Evolutionary conservation across 1,284 basidiomycete species (phyloP), one percentile per base, ranked within the genome.

Genomic region (Leccinum ponderosum): DNA sequence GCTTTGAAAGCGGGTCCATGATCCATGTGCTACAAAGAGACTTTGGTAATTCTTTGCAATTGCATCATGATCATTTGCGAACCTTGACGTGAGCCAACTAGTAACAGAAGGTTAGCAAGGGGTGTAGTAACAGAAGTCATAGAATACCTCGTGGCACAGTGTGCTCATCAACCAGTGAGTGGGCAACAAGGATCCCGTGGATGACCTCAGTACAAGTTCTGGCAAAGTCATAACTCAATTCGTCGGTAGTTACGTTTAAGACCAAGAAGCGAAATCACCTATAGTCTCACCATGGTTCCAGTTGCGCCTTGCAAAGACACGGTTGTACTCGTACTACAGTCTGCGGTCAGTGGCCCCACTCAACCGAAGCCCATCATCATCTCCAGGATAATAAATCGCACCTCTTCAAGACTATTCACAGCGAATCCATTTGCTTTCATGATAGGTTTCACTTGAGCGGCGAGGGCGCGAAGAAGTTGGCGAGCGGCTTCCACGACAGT

Each of bases 41-140:
- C 29, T 33, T 3, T 17, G 58, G 59, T 55, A 20, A 60, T 52
- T 62, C 8, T 9, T 11, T 22, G 20, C 22, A 2, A 44, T 29
- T 47, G 53, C 8, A 60, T 50, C 17, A 55, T 29, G 25, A 58
- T 15, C 33, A 6, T 50, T 44, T 27, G 12, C 75, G 51, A 71
- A 87, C 90, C 81, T 89, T 87, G 63, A 90, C 90, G 70, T 93
- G 91, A 7, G 90, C 90, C 50, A 93, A 77, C 90, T 91, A 66
- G 42, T 54, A 57, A 11, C 11, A 50, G 37, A 37, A 50, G 6
- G 42, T 67, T 29, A 67, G 55, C 9, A 51, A 51, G 37, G 14
- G 31, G 15, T 50, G 5, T 14, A 53, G 37, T 37, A 6, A 20
- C 42, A 39, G 17, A 52, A 47, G 11, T 4, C 47, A 33, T 51